A percentile compares a stretch with the other conserved stretches of the same genome.
These are phyloP conservation scores for Amaranthus hypochondriacus DNA, from an alignment of 148 eudicot species.

Conservation along the genomic window DNA sequence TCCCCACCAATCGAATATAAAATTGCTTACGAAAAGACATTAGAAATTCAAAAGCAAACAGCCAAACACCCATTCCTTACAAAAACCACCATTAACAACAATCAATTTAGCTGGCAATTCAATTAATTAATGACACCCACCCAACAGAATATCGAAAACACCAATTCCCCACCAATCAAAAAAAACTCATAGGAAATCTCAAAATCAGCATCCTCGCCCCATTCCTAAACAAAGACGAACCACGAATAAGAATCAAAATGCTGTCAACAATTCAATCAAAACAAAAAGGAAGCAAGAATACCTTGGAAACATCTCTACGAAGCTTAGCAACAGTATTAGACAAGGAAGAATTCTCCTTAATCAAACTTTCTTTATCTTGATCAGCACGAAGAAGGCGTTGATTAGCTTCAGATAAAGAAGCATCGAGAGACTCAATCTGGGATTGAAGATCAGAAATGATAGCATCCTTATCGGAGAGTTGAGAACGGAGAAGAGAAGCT, in stretches of 20 bases:
- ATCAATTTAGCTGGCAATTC: no score
- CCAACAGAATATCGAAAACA: no score
- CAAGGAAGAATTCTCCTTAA: slow-evolving; percentile 59
- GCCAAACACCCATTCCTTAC: no score
- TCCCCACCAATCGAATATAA: no score
- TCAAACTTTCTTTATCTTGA: slow-evolving; percentile 65
- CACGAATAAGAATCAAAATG: neutral
- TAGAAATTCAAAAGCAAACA: no score
- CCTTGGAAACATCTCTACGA: slow-evolving; percentile 85
- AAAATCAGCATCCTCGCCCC: no score
- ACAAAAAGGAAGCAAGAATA: slow-evolving; percentile 14
- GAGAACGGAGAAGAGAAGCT: slow-evolving; percentile 40
- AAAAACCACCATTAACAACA: no score
- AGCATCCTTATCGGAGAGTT: slow-evolving; percentile 49
- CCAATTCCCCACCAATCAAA: no score
- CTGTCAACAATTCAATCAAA: neutral
- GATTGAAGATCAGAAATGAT: slow-evolving; percentile 49
- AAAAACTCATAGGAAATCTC: no score
- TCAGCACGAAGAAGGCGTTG: slow-evolving; percentile 44
- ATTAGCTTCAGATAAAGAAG: slow-evolving; percentile 43
- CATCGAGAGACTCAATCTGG: slow-evolving; percentile 60
- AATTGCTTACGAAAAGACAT: no score
- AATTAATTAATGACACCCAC: no score
- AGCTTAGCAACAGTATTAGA: slow-evolving; percentile 78
- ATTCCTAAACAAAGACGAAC: no score